Conservation (phyloP, 2,329 filamentous ascomycete genomes). For the Chrysoporthe puriensis region DNA sequence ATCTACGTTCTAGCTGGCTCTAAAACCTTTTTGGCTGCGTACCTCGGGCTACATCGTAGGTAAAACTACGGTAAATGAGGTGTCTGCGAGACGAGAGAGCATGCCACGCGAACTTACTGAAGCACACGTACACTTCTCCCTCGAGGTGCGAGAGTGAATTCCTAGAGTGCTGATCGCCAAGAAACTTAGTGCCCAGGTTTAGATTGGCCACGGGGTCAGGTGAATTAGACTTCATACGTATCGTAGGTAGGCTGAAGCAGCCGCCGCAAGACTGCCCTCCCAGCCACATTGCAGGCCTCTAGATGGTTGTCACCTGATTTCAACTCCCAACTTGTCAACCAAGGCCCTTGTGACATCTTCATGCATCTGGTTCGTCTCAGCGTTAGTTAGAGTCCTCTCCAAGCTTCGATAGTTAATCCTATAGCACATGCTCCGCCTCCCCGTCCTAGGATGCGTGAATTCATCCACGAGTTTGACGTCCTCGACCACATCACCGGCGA, state of each 20-base stretch:
- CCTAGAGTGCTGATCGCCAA: not conserved
- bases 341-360: conserved; percentile 66
- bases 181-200: not conserved
- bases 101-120: not conserved
- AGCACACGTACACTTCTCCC: too few species aligned
- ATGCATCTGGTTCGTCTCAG: conserved; percentile 79
- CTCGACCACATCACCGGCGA: conserved; percentile 83
- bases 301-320: conserved; percentile 62
- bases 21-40: not conserved
- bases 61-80: not conserved
- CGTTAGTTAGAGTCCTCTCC: conserved; percentile 85
- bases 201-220: not conserved
- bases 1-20: not conserved
- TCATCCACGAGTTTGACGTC: conserved; percentile 84
- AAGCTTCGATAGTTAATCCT: conserved; percentile 91
- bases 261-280: not conserved
- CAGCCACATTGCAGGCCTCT: not conserved
- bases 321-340: conserved; percentile 74
- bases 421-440: conserved; percentile 85
- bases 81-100: not conserved
- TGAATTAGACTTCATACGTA: not conserved
- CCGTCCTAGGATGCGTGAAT: conserved; percentile 86
- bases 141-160: not conserved
- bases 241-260: not conserved
- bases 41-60: not conserved